A percentile compares a stretch with the other conserved stretches of the same genome.
These are phyloP conservation scores for Carex kokanica DNA, from an alignment of 176 grass and related monocot genomes.

Conservation along the genomic window DNA sequence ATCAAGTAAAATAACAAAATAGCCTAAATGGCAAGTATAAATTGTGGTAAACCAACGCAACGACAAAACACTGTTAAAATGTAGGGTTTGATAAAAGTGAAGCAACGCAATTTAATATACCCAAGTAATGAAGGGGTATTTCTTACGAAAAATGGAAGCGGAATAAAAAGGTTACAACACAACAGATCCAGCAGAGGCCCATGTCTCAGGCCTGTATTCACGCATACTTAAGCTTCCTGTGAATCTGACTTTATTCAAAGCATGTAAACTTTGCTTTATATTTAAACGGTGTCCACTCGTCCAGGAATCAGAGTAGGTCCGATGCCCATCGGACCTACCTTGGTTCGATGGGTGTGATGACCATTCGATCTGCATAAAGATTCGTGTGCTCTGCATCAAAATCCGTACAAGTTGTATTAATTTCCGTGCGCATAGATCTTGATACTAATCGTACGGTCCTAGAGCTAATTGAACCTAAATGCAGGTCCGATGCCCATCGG, in stretches of 20 bases:
- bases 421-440: too few species aligned
- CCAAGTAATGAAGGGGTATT: neutral
- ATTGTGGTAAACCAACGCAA: neutral
- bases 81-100: constrained; percentile 3
- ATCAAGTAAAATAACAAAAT: neutral
- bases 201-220: constrained; percentile 14
- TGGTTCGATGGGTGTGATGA: too few species aligned
- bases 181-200: neutral
- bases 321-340: too few species aligned
- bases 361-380: too few species aligned
- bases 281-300: too few species aligned
- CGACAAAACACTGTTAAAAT: neutral
- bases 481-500: too few species aligned
- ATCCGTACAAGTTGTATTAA: too few species aligned
- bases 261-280: neutral
- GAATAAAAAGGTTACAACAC: neutral
- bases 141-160: neutral
- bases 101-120: neutral
- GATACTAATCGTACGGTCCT: too few species aligned
- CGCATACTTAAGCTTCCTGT: neutral
- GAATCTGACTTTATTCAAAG: neutral
- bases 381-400: too few species aligned
- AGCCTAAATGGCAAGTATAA: neutral
- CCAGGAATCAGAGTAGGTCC: too few species aligned
- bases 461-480: too few species aligned